Percentiles rank a stretch among this genome's conserved stretches.
Evolutionary conservation across 352 stramenopile genomes (phyloP).

Genomic region (Pythium scleroteichum): DNA sequence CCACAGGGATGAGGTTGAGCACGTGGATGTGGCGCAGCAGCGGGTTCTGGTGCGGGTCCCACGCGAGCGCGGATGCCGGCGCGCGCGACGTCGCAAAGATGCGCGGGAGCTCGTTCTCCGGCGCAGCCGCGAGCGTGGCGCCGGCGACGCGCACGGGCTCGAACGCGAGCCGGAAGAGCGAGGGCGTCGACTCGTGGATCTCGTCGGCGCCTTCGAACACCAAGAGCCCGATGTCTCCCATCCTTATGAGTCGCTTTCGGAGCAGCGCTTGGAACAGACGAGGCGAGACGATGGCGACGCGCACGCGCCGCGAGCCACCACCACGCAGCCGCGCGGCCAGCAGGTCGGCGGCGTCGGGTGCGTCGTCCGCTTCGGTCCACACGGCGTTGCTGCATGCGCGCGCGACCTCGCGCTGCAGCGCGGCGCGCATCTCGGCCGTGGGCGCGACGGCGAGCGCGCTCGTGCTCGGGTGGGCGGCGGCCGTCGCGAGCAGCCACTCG

Average conservation of each 20-base stretch:
- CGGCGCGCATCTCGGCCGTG: slow-evolving; percentile 28
- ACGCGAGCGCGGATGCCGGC: slow-evolving; percentile 55
- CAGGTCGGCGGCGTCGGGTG: neutral
- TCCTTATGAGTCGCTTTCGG: slow-evolving; percentile 30
- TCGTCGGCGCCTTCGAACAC: slow-evolving; percentile 70
- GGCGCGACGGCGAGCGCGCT: slow-evolving; percentile 43
- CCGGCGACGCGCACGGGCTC: slow-evolving; percentile 24
- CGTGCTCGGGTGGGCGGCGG: slow-evolving; percentile 5
- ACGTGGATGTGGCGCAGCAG: slow-evolving; percentile 63
- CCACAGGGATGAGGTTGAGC: slow-evolving; percentile 58
- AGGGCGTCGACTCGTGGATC: slow-evolving; percentile 58
- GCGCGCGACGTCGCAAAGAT: slow-evolving; percentile 66
- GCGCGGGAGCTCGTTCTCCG: slow-evolving; percentile 14
- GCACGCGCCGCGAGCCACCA: slow-evolving; percentile 14
- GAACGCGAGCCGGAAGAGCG: slow-evolving; percentile 47
- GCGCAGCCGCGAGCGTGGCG: neutral
- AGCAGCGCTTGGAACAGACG: slow-evolving; percentile 41
- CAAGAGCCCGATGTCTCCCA: slow-evolving; percentile 45
- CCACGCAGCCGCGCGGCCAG: neutral
- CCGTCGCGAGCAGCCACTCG: slow-evolving; percentile 29
- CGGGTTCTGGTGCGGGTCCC: slow-evolving; percentile 45
- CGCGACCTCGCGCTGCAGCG: slow-evolving; percentile 41
- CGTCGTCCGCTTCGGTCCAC: slow-evolving; percentile 23
- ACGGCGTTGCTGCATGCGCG: slow-evolving; percentile 44
- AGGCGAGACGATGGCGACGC: slow-evolving; percentile 52